Percentiles rank a stretch among this genome's conserved stretches.
phyloP scores from a whole-genome alignment of 495 filamentous ascomycete species.

The Podospora conica region DNA sequence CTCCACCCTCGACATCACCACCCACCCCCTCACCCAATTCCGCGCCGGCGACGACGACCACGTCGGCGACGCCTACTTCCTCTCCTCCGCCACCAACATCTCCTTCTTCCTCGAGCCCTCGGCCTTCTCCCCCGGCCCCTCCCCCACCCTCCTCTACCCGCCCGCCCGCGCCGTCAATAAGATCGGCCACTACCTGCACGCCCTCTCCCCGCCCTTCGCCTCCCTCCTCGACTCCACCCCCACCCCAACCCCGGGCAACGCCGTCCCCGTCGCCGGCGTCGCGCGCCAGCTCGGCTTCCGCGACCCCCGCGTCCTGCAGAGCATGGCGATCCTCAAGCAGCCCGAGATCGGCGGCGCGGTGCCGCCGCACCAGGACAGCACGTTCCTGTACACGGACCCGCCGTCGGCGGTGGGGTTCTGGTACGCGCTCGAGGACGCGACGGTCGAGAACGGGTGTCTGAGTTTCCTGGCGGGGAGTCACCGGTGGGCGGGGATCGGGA shows the following conservation, averaged over 20 bases:
- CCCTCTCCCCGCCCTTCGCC: slow-evolving; percentile 63
- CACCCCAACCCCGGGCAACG: slow-evolving; percentile 16
- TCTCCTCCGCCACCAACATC: slow-evolving; percentile 79
- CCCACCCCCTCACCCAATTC: slow-evolving; percentile 91
- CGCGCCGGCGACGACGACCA: slow-evolving; percentile 69
- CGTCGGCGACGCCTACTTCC: slow-evolving; percentile 94
- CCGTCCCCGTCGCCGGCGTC: slow-evolving; percentile 48
- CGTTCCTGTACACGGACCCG: slow-evolving; percentile 88
- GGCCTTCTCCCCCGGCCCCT: slow-evolving; percentile 55
- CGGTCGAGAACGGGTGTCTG: slow-evolving; percentile 76
- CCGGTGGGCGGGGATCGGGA: slow-evolving; percentile 53
- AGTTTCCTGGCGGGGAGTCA: slow-evolving; percentile 80
- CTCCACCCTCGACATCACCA: slow-evolving; percentile 61
- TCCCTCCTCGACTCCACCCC: slow-evolving; percentile 46
- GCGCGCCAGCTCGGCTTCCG: slow-evolving; percentile 64
- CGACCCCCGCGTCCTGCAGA: slow-evolving; percentile 71
- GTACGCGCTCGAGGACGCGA: slow-evolving; percentile 93
- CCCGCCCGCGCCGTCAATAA: slow-evolving; percentile 87
- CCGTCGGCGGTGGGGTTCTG: slow-evolving; percentile 89
- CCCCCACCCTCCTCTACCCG: slow-evolving; percentile 55
- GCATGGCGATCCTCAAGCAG: slow-evolving; percentile 98
- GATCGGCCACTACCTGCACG: slow-evolving; percentile 88
- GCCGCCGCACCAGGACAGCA: slow-evolving; percentile 80
- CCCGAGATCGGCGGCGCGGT: slow-evolving; percentile 90
- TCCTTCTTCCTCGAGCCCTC: slow-evolving; percentile 97